phyloP scores from a whole-genome alignment of 768 basidiomycete genomes.

The Stropharia rugosoannulata region DNA sequence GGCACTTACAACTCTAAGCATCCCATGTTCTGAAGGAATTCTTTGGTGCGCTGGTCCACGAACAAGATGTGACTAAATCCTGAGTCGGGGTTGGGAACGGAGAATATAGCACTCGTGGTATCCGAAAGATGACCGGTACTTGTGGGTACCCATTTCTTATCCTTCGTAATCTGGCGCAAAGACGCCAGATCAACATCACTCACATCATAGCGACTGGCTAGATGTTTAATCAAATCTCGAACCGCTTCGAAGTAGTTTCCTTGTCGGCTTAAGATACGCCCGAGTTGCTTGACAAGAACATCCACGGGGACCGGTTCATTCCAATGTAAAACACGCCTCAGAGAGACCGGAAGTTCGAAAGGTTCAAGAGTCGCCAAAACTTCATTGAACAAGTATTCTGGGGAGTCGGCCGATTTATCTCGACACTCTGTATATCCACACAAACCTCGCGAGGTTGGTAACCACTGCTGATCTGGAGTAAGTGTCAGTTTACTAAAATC shows the following conservation, averaged over 20 bases:
- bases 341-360: constrained; percentile 22
- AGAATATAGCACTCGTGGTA: constrained; percentile 23
- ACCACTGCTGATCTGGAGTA: constrained; percentile 25
- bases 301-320: constrained; percentile 28
- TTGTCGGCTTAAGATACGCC: constrained; percentile 15
- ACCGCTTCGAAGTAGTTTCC: constrained; percentile 15
- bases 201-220: constrained; percentile 22
- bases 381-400: constrained; percentile 34
- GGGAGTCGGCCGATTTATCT: constrained; percentile 17
- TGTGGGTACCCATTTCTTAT: constrained; percentile 35
- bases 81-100: constrained; percentile 12
- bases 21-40: constrained; percentile 33
- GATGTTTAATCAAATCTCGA: constrained; percentile 27
- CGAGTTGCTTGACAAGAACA: constrained; percentile 33
- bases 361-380: constrained; percentile 34
- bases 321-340: constrained; percentile 39
- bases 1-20: constrained; percentile 35
- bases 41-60: constrained; percentile 13
- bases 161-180: constrained; percentile 16
- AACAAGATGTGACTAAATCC: constrained; percentile 27
- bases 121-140: constrained; percentile 13
- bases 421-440: constrained; percentile 26
- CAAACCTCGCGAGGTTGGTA: constrained; percentile 38
- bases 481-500: constrained; percentile 14
- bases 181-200: constrained; percentile 11